A percentile compares a stretch with the other conserved stretches of the same genome.
phyloP scores from a whole-genome alignment of 2,329 filamentous ascomycete species.

The Ceratocystis harringtonii region DNA sequence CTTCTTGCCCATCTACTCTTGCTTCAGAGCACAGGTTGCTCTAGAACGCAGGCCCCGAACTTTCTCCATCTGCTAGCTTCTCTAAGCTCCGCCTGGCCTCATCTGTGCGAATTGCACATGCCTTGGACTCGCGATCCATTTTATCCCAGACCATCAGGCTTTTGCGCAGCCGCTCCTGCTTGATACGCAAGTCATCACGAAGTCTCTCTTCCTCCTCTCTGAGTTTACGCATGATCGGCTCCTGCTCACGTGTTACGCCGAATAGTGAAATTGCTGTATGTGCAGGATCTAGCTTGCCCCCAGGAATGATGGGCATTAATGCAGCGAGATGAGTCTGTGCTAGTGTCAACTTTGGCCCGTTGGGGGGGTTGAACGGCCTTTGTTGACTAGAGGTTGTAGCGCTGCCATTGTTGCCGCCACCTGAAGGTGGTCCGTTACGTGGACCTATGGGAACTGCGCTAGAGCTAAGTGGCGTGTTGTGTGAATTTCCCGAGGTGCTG shows the following conservation, averaged over 20 bases:
- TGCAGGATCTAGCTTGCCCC: conserved; percentile 38
- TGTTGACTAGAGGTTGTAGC: not conserved
- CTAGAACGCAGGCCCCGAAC: conserved; percentile 39
- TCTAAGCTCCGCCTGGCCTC: conserved; percentile 42
- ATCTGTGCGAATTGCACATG: conserved; percentile 41
- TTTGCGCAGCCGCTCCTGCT: conserved; percentile 40
- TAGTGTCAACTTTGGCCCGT: conserved; percentile 29
- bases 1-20: not conserved
- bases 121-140: conserved; percentile 38
- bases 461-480: conserved; percentile 27
- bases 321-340: conserved; percentile 38
- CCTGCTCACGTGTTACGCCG: conserved; percentile 39
- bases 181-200: conserved; percentile 36
- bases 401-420: not conserved
- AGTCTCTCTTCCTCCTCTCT: conserved; percentile 44
- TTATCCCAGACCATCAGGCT: conserved; percentile 39
- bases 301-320: conserved; percentile 37
- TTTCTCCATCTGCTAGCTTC: conserved; percentile 39
- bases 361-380: conserved; percentile 11
- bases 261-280: conserved; percentile 29
- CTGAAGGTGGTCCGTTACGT: conserved; percentile 35
- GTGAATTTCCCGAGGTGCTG: conserved; percentile 20
- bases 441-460: conserved; percentile 36
- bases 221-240: conserved; percentile 38
- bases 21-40: not conserved